Conservation (phyloP, 352 stramenopile genomes). For the Phytophthora lateralis region DNA sequence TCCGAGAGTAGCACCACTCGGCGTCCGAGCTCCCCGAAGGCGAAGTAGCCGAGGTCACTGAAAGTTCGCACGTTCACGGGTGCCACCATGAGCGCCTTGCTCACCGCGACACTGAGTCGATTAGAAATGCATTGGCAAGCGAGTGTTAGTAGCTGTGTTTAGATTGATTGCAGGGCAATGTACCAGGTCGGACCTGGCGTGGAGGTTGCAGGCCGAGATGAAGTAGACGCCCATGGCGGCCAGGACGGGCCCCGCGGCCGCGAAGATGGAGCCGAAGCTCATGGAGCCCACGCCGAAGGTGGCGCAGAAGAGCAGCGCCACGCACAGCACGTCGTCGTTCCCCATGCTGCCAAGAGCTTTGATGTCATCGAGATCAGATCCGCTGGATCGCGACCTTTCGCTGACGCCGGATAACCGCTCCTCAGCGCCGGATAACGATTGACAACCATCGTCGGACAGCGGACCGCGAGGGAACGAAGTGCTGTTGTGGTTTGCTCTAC, state of each 20-base stretch:
- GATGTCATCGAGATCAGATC: neutral
- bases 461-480: too few species aligned
- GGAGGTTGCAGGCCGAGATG: conserved; percentile 78
- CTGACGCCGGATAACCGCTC: neutral
- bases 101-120: conserved; percentile 52
- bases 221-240: conserved; percentile 73
- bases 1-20: conserved; percentile 61
- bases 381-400: conserved; percentile 33
- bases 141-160: neutral
- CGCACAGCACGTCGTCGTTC: conserved; percentile 59
- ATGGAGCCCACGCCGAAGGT: conserved; percentile 78
- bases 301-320: conserved; percentile 75
- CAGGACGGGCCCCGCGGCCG: conserved; percentile 54
- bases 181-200: conserved; percentile 46
- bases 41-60: conserved; percentile 73
- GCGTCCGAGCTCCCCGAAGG: conserved; percentile 53
- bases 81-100: conserved; percentile 56
- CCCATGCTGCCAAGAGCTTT: conserved; percentile 10
- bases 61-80: conserved; percentile 68
- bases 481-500: too few species aligned
- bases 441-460: neutral
- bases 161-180: neutral
- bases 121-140: neutral
- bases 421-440: neutral
- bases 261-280: conserved; percentile 75